Percentiles rank a stretch among this genome's conserved stretches.
These are phyloP conservation scores for Candida yuanshanica DNA, from an alignment of 805 yeast species.

Conservation along the genomic window DNA sequence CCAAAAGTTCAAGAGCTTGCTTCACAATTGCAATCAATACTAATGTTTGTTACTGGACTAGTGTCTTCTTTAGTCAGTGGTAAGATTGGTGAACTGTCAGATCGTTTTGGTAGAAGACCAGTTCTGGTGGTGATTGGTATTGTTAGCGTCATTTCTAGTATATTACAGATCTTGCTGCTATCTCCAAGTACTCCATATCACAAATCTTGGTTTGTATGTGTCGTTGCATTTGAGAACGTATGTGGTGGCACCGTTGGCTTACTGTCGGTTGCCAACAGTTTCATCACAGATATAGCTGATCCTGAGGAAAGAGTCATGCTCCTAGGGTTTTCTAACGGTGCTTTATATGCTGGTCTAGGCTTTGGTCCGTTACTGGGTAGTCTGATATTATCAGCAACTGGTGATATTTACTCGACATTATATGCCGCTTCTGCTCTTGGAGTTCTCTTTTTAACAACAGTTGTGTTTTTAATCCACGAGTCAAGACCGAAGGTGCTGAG, in stretches of 20 bases:
- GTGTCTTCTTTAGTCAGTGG: slow-evolving; percentile 50
- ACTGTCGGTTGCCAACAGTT: slow-evolving; percentile 58
- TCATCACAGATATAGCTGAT: slow-evolving; percentile 68
- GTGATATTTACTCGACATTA: slow-evolving; percentile 27
- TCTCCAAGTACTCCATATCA: slow-evolving; percentile 33
- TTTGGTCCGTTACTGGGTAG: slow-evolving; percentile 62
- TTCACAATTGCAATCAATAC: slow-evolving; percentile 45
- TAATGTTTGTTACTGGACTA: slow-evolving; percentile 36
- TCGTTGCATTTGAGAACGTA: slow-evolving; percentile 40
- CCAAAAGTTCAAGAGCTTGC: slow-evolving; percentile 36
- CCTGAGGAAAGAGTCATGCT: slow-evolving; percentile 51
- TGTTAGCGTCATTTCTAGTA: slow-evolving; percentile 20
- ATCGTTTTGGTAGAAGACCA: slow-evolving; percentile 55
- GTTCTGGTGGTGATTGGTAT: slow-evolving; percentile 33
- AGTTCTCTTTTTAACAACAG: slow-evolving; percentile 29
- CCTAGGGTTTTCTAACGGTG: slow-evolving; percentile 55
- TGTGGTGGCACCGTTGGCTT: slow-evolving; percentile 62
- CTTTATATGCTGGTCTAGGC: slow-evolving; percentile 54
- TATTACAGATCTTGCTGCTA: slow-evolving; percentile 21
- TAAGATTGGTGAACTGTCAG: slow-evolving; percentile 58
- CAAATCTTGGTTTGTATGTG: slow-evolving; percentile 34
- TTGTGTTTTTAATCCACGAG: slow-evolving; percentile 47
- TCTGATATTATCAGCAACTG: slow-evolving; percentile 24
- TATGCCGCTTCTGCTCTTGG: slow-evolving; percentile 24
- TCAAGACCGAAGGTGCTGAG: slow-evolving; percentile 55